Evolutionary conservation across 1,284 basidiomycete species (phyloP).

Genomic region (Naganishia sp.): DNA sequence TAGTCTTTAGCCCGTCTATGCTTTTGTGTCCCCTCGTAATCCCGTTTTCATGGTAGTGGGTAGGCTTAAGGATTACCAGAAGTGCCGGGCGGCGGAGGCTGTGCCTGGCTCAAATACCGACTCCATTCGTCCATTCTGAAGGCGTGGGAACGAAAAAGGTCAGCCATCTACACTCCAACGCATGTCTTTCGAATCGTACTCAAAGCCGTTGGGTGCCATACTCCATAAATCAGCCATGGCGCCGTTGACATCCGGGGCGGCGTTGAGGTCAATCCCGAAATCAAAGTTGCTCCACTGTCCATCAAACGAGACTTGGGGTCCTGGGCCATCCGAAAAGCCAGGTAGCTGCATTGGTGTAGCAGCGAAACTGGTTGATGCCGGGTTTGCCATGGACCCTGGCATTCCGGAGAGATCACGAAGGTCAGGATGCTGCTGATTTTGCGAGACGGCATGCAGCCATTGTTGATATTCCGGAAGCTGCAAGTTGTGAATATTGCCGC

Average conservation of each 20-base stretch:
- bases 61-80: neutral
- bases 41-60: neutral
- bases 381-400: neutral
- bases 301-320: neutral
- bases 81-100: slow-evolving; percentile 2
- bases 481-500: slow-evolving; percentile 26
- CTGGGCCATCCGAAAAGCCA: neutral
- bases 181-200: slow-evolving; percentile 32
- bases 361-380: neutral
- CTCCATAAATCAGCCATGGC: slow-evolving; percentile 37
- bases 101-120: slow-evolving; percentile 32
- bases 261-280: slow-evolving; percentile 26
- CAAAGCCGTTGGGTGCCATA: slow-evolving; percentile 37
- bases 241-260: slow-evolving; percentile 27
- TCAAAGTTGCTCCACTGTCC: slow-evolving; percentile 8
- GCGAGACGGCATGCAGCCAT: slow-evolving; percentile 17
- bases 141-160: neutral
- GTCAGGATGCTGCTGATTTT: slow-evolving; percentile 5
- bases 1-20: too few species aligned
- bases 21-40: too few species aligned
- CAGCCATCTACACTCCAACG: too few species aligned
- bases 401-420: neutral
- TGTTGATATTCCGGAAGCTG: slow-evolving; percentile 25
- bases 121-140: slow-evolving; percentile 39
- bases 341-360: neutral